Percentiles rank a stretch among this genome's conserved stretches.
Evolutionary conservation across 1,284 basidiomycete genomes (phyloP).

Genomic region (Trametes pubescens): DNA sequence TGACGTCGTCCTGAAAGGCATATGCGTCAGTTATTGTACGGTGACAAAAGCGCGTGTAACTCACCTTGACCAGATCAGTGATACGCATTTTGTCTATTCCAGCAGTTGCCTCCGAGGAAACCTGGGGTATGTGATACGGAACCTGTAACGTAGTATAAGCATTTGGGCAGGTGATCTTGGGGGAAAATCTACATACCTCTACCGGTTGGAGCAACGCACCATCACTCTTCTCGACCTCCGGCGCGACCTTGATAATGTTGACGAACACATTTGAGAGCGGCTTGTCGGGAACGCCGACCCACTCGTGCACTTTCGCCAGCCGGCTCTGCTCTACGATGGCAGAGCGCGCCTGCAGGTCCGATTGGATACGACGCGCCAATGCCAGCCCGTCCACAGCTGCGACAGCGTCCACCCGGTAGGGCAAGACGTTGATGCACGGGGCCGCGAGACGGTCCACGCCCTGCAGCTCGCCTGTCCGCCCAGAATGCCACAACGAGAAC

Average conservation of each 20-base stretch:
- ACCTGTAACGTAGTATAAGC: slow-evolving; percentile 11
- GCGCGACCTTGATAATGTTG: slow-evolving; percentile 51
- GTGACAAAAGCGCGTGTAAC: background rate
- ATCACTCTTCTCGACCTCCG: slow-evolving; percentile 29
- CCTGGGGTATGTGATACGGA: slow-evolving; percentile 35
- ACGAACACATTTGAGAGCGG: slow-evolving; percentile 57
- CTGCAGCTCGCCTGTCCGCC: slow-evolving; percentile 47
- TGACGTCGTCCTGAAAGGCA: slow-evolving; percentile 49
- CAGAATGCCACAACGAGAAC: slow-evolving; percentile 58
- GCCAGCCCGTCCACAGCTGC: slow-evolving; percentile 32
- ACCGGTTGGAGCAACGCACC: slow-evolving; percentile 19
- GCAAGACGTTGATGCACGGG: slow-evolving; percentile 58
- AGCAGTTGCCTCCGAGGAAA: slow-evolving; percentile 3
- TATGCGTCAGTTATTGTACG: slow-evolving; percentile 11
- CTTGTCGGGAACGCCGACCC: slow-evolving; percentile 42
- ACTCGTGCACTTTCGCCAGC: slow-evolving; percentile 48
- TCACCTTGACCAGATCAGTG: slow-evolving; percentile 30
- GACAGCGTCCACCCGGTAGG: slow-evolving; percentile 45
- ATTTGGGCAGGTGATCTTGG: background rate
- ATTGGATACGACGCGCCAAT: slow-evolving; percentile 46
- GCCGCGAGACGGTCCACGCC: slow-evolving; percentile 50
- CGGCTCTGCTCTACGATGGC: slow-evolving; percentile 53
- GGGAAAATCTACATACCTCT: slow-evolving; percentile 17
- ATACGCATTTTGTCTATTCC: slow-evolving; percentile 22
- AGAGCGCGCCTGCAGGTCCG: slow-evolving; percentile 49